Conservation (phyloP, 2,329 filamentous ascomycete genomes). For the Colletotrichum lupini region DNA sequence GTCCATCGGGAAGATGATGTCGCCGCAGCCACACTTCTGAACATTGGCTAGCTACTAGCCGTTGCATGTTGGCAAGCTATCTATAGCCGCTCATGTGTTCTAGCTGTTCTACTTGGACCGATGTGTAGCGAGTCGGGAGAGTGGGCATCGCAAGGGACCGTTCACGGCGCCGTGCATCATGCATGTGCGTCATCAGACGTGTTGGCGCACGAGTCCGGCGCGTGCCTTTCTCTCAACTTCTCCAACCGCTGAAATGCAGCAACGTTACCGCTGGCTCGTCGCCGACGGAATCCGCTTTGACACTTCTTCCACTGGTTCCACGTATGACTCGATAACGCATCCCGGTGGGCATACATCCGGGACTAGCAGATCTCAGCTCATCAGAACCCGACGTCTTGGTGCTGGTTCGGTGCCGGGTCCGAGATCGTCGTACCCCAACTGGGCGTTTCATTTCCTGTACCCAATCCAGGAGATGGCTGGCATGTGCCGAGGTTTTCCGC, state of each 20-base stretch:
- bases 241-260: background rate
- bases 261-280: background rate
- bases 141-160: background rate
- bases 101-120: background rate
- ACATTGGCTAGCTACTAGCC: background rate
- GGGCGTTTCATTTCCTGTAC: no score
- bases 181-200: slow-evolving; percentile 17
- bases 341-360: background rate
- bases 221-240: background rate
- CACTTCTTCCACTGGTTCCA: background rate
- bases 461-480: no score
- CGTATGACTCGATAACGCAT: background rate
- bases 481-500: no score
- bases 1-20: background rate
- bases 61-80: background rate
- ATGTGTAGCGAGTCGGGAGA: background rate
- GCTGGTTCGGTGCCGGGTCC: background rate
- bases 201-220: slow-evolving; percentile 1
- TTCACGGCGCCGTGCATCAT: slow-evolving; percentile 25
- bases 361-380: background rate
- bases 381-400: background rate
- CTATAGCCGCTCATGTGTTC: background rate
- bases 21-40: no score
- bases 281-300: background rate
- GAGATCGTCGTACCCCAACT: background rate